Evolutionary conservation across 495 filamentous ascomycete genomes (phyloP), one percentile per base, ranked within the genome.

Genomic region (Staphylotrichum tortipilum): DNA sequence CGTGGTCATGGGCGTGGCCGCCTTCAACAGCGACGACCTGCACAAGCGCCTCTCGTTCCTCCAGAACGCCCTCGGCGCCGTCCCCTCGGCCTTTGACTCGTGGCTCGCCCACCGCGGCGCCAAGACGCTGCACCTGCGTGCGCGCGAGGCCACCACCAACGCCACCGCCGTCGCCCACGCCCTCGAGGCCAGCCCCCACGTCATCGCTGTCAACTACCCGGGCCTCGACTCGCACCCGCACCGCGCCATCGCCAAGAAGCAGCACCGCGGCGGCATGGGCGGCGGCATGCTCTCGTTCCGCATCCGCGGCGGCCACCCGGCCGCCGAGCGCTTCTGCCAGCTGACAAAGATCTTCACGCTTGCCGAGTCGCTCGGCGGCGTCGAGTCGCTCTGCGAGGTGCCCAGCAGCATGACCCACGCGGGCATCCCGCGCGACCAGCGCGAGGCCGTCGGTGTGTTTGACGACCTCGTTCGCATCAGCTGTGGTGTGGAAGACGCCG

Each of bases 81-180:
- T 97, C 2, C 92, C 92, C 6, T 91, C 88, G 1, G 74, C 92
- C 17, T 99, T 99, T 62, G 92, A 99, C 75, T 90, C 82, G 72
- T 99, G 91, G 91, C 86, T 99, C 49, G 94, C 92, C n/a, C 94
- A 99, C 71, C 83, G 92, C 55, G 92, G 92, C 52, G 77, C 95
- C 47, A 99, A 99, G 75, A 99, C 92, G 6, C 80, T 99, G 26
- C 92, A 99, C 70, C 75, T 99, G 28, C 86, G 92, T 45, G 92
- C 86, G 4, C 79, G 83, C 39, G 86, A 94, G 64, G 86, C 94
- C 4, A 83, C 78, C 47, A 74, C 71, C 50, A 97, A 97, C 68
- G 92, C 89, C 19, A 81, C 78, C 3, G 74, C 79, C 23, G 78
- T 99, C 36, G 90, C 94, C 8, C 55, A 72, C 21, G 80, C 85